Evolutionary conservation across 2,329 filamentous ascomycete species (phyloP), one percentile per base, ranked within the genome.

Genomic region (Ambrosiella xylebori): DNA sequence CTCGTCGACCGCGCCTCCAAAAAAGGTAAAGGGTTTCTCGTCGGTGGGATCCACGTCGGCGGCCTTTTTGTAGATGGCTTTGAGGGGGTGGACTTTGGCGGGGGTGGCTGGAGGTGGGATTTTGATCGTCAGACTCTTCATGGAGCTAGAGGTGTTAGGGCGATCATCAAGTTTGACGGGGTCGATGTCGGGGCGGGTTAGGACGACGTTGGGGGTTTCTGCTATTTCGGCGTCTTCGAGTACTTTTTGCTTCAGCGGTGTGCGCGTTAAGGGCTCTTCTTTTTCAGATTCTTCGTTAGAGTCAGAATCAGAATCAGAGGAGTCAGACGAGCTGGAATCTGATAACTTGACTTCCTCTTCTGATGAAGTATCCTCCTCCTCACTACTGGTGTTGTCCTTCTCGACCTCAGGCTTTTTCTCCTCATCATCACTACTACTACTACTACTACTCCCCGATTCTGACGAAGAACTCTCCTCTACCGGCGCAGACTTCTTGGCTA

Each of bases 31-130:
- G 9, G 74, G 64, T 65, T 73, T 61, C 60, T 65, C 61, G 40
- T 67, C 62, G 0, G 66, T 62, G 40, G 63, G 56, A 64, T 72
- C 35, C 62, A 70, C 55, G 64, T 71, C 63, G 61, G 37, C 19
- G n/a, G 57, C 37, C 3, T 81, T 81, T 71, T 96, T 97, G 76
- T 94, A 98, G 1, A 97, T 78, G 0, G 88, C 88, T 72, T 97
- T 90, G 1, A 97, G 77, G 0, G 93, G 91, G 64, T 97, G 91
- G 0, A 95, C 73, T 62, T 78, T 73, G 55, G 70, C 68, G 0
- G 76, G 72, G 5, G 73, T 73, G 57, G 69, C 61, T 17, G 74
- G 71, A 36, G 69, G 71, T 13, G 76, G 76, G 58, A 80, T 78
- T 64, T 75, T 76, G 67, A 82, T 79, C 35, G 73, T 76, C 49